phyloP scores from a whole-genome alignment of 768 basidiomycete genomes.

The Pleurotus ostreatus region DNA sequence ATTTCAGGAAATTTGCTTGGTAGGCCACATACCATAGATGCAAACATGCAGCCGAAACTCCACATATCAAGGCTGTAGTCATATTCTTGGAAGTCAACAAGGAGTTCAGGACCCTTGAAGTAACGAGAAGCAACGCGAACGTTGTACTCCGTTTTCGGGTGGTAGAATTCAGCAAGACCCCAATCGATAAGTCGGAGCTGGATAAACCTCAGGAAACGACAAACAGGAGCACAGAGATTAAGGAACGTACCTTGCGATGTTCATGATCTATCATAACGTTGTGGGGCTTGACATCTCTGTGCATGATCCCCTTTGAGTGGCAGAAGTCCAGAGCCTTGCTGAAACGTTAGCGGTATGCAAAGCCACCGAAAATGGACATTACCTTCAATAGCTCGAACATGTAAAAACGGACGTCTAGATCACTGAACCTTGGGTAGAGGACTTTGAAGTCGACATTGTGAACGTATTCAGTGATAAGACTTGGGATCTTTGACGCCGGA shows the following conservation, averaged over 20 bases:
- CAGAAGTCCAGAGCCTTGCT: conserved; percentile 90
- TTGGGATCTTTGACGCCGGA: conserved; percentile 94
- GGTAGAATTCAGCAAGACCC: conserved; percentile 98
- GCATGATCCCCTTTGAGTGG: conserved; percentile 99
- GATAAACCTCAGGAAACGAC: conserved; percentile 10
- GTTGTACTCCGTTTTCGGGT: conserved; percentile 96
- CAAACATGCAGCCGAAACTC: conserved; percentile 99
- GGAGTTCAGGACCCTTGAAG: conserved; percentile 95
- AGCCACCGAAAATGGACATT: conserved; percentile 10
- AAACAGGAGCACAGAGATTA: conserved; percentile 1
- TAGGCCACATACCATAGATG: conserved; percentile 76
- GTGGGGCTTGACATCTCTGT: conserved; percentile 96
- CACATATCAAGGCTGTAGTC: conserved; percentile 99
- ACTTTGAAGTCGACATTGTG: conserved; percentile 98
- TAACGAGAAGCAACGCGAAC: conserved; percentile 96
- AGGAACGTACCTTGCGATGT: conserved; percentile 71
- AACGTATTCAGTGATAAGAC: conserved; percentile 95
- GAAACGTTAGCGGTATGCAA: conserved; percentile 14
- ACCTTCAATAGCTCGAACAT: conserved; percentile 96
- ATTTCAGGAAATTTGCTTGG: conserved; percentile 1
- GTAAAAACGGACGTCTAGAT: conserved; percentile 94
- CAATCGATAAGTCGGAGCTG: conserved; percentile 96
- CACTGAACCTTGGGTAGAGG: conserved; percentile 92
- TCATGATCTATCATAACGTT: conserved; percentile 99
- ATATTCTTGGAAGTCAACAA: conserved; percentile 98